Base-by-base conservation (phyloP, 768 basidiomycete genomes). In the Boletus tylopilopsis region DNA sequence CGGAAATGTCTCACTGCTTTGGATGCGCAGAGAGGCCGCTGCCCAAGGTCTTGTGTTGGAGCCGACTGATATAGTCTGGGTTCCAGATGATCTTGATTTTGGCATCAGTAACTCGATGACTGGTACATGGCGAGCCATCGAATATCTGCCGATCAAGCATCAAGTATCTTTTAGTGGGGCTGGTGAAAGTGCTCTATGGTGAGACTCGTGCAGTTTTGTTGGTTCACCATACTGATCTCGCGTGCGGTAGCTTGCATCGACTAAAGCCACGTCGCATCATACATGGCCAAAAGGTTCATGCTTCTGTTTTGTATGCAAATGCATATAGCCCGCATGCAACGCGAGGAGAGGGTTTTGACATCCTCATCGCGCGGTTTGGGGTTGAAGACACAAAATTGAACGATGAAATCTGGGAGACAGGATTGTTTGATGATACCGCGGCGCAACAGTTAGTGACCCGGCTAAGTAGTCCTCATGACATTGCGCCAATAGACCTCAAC, bases 251-350 rank as follows among this genome's bases (percentile, higher is more conserved):
- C 7, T 22, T 13, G 36, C 62, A 63, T 47, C 47, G 35, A 30
- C 3, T 40, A 16, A 54, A 59, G 25, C 59, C 62, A 11, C 62
- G 62, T 30, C 62, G 62, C 25, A 64, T 64, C 15, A 58, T 64
- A 34, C 62, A 62, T 15, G 56, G 62, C 12, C 62, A 63, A 40
- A 63, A 64, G 19, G 50, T 63, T 6, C 62, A 64, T 23, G 55
- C 62, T 39, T 64, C 60, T 5, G 47, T 64, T 47, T 35, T 64
- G 38, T 51, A 47, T 42, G 56, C 59, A 5, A 63, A 61, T 9
- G 32, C 50, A 13, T 63, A 63, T 25, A 45, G 33, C 33, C 62
- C 62, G 16, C 47, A 9, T 2, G 59, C 56, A 12, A 56, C 52
- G 5, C 38, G 50, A 2, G 62, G 62, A 41, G 52, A 58, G 6